Base-by-base conservation (phyloP, 1,284 basidiomycete species). In the Tilletia setariae region DNA sequence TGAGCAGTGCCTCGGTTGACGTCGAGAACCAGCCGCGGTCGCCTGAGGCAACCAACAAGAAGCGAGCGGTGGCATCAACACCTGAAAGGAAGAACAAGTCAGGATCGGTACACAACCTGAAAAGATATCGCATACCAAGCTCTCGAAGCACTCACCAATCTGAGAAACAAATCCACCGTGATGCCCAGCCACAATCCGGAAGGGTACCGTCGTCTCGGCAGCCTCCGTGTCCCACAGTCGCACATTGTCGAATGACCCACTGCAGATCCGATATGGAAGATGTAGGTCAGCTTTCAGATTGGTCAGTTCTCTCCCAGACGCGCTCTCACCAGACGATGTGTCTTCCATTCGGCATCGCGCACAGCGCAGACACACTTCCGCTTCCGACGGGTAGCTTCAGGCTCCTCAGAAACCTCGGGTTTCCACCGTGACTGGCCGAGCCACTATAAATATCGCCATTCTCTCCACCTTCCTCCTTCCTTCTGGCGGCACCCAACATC, bases 141-240 rank as follows among this genome's bases (percentile, higher is more conserved):
- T 13, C 19, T 6, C 35, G n/a, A n/a, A 62, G 46, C 32, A 84
- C 90, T 80, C 83, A 94, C 93, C 83, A 88, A 96, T 91, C 75
- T 91, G 90, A 3, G 93, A 95, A 19, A 97, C 88, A 70, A 90
- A 91, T 1, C 93, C 94, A 35, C 94, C 94, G 83, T 97, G 93
- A 84, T 98, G 94, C 0, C 95, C 95, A 3, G 94, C 91, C 46
- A 98, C 92, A 72, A 98, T 96, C 83, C 93, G 93, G 86, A 97
- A 97, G 3, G 79, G 77, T 9, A 80, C 79, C 67, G 74, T 80
- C 59, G 73, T 72, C 53, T 87, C 87, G 80, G 86, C 88, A 67
- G 85, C 84, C 77, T 53, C 88, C 87, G 74, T 91, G 78, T 98
- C 93, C 94, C 94, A 98, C 53, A 98, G 83, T 32, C 96, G 87